Percentiles rank a stretch among this genome's conserved stretches.
Evolutionary conservation across 2,329 filamentous ascomycete species (phyloP).

Genomic region (Microdochium nivale): DNA sequence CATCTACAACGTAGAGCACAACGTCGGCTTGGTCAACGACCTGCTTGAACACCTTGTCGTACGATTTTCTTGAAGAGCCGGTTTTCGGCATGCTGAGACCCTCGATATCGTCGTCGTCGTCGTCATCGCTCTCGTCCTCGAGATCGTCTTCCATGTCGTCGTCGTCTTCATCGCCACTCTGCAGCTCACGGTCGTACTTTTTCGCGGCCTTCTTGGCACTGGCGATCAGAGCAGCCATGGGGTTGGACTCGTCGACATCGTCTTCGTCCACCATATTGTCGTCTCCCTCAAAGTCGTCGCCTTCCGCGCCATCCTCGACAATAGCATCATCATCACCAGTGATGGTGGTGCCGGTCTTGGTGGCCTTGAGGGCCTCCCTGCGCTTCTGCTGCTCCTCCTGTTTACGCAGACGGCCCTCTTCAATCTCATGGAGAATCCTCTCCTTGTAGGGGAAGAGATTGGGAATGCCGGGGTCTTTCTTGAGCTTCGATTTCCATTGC

Average conservation of each 20-base stretch:
- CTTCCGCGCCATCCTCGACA: conserved; percentile 34
- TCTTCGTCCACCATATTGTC: conserved; percentile 47
- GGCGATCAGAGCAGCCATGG: conserved; percentile 84
- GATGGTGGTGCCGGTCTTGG: conserved; percentile 41
- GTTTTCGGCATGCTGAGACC: conserved; percentile 42
- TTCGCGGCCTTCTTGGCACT: conserved; percentile 72
- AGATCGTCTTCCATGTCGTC: conserved; percentile 41
- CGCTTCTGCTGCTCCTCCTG: conserved; percentile 66
- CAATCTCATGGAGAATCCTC: conserved; percentile 86
- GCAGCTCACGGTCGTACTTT: conserved; percentile 60
- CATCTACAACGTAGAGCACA: conserved; percentile 86
- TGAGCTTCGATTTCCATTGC: conserved; percentile 88
- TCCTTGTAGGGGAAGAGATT: conserved; percentile 98
- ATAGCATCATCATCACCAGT: conserved; percentile 36
- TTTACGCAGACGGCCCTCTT: conserved; percentile 75
- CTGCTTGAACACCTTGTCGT: conserved; percentile 93
- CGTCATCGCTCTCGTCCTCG: conserved; percentile 21
- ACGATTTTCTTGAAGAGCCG: conserved; percentile 69
- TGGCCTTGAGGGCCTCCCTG: conserved; percentile 64
- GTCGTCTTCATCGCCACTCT: conserved; percentile 51
- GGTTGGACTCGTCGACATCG: conserved; percentile 63
- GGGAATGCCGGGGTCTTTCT: conserved; percentile 97
- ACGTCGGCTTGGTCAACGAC: conserved; percentile 86
- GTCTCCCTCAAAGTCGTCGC: conserved; percentile 38
- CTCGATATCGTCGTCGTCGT: conserved; percentile 35